Conservation (phyloP, 75 land plant species). For the Cupressus sempervirens region DNA sequence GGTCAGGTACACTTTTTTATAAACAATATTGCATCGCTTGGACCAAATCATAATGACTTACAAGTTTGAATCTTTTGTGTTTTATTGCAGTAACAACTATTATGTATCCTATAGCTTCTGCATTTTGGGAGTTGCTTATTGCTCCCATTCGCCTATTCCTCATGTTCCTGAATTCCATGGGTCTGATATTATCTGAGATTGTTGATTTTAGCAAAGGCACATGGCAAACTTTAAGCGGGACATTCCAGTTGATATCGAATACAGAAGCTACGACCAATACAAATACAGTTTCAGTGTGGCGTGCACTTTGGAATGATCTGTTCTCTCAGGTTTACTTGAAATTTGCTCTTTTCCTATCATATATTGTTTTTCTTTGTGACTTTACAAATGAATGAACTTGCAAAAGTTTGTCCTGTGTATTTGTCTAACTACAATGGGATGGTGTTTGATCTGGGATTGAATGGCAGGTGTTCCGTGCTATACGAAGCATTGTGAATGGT, state of each 20-base stretch:
- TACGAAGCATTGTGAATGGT: constrained; percentile 83
- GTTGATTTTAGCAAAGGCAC: constrained; percentile 28
- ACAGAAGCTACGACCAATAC: constrained; percentile 36
- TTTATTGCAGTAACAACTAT: constrained; percentile 51
- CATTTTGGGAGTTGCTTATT: constrained; percentile 47
- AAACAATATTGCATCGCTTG: background rate
- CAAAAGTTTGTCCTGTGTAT: background rate
- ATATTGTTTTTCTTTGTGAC: background rate
- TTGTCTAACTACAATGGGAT: background rate
- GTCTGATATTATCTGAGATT: constrained; percentile 21
- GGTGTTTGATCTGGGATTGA: background rate
- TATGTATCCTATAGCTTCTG: constrained; percentile 59
- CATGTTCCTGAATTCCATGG: constrained; percentile 31
- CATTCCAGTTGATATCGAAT: constrained; percentile 45
- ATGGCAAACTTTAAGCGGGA: constrained; percentile 29
- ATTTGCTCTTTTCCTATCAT: background rate
- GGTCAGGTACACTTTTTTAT: background rate
- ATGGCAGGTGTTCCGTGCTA: constrained; percentile 76
- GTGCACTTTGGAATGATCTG: constrained; percentile 90
- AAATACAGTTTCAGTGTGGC: constrained; percentile 65
- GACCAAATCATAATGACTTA: background rate
- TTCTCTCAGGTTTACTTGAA: constrained; percentile 72
- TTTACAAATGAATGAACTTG: background rate
- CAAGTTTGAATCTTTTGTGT: constrained; percentile 5
- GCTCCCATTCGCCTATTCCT: constrained; percentile 57